These are phyloP conservation scores for Dothistroma septosporum DNA, from an alignment of 2,329 filamentous ascomycete species.

Conservation along the genomic window DNA sequence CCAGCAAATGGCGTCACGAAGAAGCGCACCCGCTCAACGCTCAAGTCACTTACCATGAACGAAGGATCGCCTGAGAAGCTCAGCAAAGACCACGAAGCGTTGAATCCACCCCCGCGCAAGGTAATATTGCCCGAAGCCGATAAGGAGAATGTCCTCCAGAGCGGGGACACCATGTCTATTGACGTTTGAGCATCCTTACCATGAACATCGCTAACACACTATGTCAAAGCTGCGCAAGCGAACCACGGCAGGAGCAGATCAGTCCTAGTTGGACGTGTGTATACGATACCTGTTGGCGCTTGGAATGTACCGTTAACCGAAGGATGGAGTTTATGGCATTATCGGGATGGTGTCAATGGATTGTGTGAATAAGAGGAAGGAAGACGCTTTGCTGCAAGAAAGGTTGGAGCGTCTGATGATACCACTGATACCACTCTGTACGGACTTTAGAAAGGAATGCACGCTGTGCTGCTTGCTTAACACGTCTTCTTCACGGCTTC, in stretches of 20 bases:
- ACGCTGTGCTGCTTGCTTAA: not conserved
- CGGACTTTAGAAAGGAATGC: not conserved
- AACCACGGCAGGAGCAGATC: constrained; percentile 9
- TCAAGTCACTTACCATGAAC: constrained; percentile 22
- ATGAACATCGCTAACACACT: constrained; percentile 3
- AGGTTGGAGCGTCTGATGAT: not conserved
- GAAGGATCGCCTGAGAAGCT: constrained; percentile 26
- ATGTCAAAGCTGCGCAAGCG: constrained; percentile 18
- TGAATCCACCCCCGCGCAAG: constrained; percentile 19
- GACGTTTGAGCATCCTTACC: constrained; percentile 8
- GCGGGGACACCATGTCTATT: constrained; percentile 3
- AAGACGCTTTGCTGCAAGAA: not conserved
- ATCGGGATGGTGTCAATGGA: not conserved
- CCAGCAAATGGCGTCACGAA: constrained; percentile 18
- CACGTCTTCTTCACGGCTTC: too few relatives aligned
- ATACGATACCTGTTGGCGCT: not conserved
- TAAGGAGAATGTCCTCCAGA: constrained; percentile 6
- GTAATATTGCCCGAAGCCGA: constrained; percentile 10
- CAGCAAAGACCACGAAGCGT: constrained; percentile 16
- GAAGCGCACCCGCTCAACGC: constrained; percentile 28
- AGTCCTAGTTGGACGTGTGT: not conserved
- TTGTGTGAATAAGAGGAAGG: not conserved
- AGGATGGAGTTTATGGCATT: not conserved
- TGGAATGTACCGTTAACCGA: not conserved
- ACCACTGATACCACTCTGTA: not conserved